Evolutionary conservation across 352 stramenopile genomes (phyloP).

Genomic region (Pythium vanterpoolii): DNA sequence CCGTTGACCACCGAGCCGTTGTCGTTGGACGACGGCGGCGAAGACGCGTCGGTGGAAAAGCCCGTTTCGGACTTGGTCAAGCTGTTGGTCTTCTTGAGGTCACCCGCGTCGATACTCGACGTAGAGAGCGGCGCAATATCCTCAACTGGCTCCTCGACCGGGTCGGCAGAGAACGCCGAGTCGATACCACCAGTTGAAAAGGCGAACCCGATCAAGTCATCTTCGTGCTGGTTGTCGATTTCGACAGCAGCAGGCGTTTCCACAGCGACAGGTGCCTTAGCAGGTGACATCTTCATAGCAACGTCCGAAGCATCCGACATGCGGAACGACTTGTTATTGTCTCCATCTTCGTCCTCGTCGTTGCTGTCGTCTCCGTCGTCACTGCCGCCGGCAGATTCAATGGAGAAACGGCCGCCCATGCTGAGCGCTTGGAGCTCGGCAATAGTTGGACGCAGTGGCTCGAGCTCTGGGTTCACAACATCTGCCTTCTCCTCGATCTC

Average conservation of each 20-base stretch:
- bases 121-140: neutral
- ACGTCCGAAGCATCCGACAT: neutral
- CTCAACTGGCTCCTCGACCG: neutral
- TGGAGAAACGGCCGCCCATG: slow-evolving; percentile 43
- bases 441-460: slow-evolving; percentile 27
- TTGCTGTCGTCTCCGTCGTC: slow-evolving; percentile 35
- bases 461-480: slow-evolving; percentile 2
- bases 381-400: slow-evolving; percentile 28
- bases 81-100: neutral
- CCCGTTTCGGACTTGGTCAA: neutral
- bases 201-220: neutral
- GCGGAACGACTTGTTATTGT: neutral
- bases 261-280: neutral
- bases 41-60: neutral
- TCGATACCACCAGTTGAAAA: neutral
- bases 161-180: neutral
- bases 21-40: slow-evolving; percentile 2
- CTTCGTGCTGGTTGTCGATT: slow-evolving; percentile 1
- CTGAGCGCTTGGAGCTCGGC: slow-evolving; percentile 45
- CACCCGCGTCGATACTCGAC: neutral
- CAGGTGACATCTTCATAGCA: too few relatives aligned
- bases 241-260: neutral
- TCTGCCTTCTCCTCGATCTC: slow-evolving; percentile 9
- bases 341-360: slow-evolving; percentile 5
- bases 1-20: neutral